Conservation (phyloP, 2,329 filamentous ascomycete species). For the Aureobasidium melanogenum region DNA sequence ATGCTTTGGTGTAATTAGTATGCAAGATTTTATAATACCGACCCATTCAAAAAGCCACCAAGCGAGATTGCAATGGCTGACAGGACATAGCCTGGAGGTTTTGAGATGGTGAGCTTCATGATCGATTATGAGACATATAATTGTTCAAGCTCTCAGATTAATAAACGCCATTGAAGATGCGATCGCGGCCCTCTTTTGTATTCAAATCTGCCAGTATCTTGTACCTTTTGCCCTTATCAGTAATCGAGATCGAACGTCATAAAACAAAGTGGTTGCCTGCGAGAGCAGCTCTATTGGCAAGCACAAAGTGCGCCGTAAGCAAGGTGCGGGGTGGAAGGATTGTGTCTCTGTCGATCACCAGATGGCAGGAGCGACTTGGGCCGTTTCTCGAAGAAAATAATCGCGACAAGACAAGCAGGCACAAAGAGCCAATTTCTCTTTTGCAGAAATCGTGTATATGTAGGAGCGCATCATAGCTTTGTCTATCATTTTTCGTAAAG, state of each 20-base stretch:
- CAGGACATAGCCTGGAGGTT: constrained; percentile 15
- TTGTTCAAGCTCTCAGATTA: not conserved
- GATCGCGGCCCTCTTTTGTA: not conserved
- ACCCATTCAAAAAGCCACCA: constrained; percentile 18
- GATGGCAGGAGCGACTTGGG: not conserved
- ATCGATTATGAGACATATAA: not conserved
- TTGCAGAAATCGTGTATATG: not conserved
- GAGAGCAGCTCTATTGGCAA: not conserved
- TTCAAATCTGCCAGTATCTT: not conserved
- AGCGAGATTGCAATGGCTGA: constrained; percentile 15
- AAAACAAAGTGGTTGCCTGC: not conserved
- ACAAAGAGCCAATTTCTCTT: not conserved
- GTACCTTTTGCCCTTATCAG: not conserved
- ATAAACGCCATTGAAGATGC: not conserved
- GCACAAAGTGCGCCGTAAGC: not conserved
- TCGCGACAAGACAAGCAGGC: not conserved
- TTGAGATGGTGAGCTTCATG: not conserved
- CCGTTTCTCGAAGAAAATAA: too few species aligned
- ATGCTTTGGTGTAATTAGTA: not conserved
- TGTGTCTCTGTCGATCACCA: not conserved
- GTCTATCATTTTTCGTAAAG: constrained; percentile 2
- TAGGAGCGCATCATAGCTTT: not conserved
- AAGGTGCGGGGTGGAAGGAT: not conserved
- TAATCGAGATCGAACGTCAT: not conserved
- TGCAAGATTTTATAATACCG: not conserved